Evolutionary conservation across 1,284 basidiomycete genomes (phyloP), one percentile per base, ranked within the genome.

Genomic region (Spongiforma sp.): DNA sequence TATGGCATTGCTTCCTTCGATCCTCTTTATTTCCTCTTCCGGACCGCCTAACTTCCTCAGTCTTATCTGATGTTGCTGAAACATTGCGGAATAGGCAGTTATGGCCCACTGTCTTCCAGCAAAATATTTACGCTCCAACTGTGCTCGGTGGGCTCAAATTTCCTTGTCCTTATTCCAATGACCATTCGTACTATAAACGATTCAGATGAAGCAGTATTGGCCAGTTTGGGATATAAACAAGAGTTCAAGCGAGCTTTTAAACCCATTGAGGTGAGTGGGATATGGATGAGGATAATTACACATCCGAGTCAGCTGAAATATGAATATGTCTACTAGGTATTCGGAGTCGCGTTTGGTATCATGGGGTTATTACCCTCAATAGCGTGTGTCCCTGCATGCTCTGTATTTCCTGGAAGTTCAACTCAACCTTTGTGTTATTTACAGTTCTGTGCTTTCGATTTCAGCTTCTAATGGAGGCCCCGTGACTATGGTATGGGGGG

Each of bases 401-500:
- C 6, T 32, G 15, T 12, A 33, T 6, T 24, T 33, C 6, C 32
- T 54, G 30, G n/a, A n/a, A n/a, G n/a, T n/a, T n/a, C n/a, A 33
- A 32, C 24, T 17, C 14, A 54, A 24, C 32, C 32, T 33, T 33
- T n/a, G 32, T 54, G 36, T 39, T 43, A n/a, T n/a, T 52, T 34
- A 46, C 39, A 77, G 79, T 8, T 80, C 81, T 6, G 80, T 81
- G 3, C 69, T 81, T 32, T 69, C 81, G 59, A 83, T 79, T 69
- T 77, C 80, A 19, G 70, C 80, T 28, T 80, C 80, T 10, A 82
- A 83, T 66, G 84, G 84, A 24, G 83, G 83, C 1, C 77, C 81
- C 0, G 75, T 79, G 6, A 75, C 80, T n/a, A 82, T 85, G 81
- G 79, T 84, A 32, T 85, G 83, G 84, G 83, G 77, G 12, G 71